Percentiles rank a stretch among this genome's conserved stretches.
Conservation (phyloP, 805 yeast genomes). For the Teunomyces pallodes region DNA sequence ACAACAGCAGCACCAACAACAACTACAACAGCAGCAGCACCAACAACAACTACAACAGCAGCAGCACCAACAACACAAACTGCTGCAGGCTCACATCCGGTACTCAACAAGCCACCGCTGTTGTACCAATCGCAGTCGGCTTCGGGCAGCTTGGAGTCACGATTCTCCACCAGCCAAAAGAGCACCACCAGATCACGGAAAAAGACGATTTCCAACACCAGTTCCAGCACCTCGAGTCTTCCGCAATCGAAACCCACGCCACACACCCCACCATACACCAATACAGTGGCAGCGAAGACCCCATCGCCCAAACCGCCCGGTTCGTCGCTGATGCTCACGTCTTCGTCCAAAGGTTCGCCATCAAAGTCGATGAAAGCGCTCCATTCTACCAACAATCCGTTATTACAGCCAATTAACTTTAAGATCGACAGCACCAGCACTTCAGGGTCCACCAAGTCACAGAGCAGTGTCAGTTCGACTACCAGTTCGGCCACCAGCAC, state of each 20-base stretch:
- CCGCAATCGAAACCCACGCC: constrained; percentile 25
- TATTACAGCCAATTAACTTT: constrained; percentile 56
- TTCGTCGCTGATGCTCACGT: constrained; percentile 15
- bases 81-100: constrained; percentile 11
- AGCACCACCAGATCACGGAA: constrained; percentile 16
- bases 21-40: no score
- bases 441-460: background rate
- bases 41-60: no score
- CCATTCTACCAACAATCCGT: constrained; percentile 42
- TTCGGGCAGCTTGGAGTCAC: constrained; percentile 35
- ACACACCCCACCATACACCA: constrained; percentile 43
- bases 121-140: constrained; percentile 44
- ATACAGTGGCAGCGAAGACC: constrained; percentile 28
- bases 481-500: background rate
- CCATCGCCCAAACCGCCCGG: constrained; percentile 38
- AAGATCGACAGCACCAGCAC: constrained; percentile 18
- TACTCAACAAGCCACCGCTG: constrained; percentile 41
- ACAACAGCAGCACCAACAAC: no score
- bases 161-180: constrained; percentile 9
- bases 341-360: constrained; percentile 31
- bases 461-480: background rate
- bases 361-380: constrained; percentile 51
- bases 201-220: constrained; percentile 38
- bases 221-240: constrained; percentile 29
- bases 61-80: no score